Percentiles rank a stretch among this genome's conserved stretches.
These are phyloP conservation scores for Colletotrichum spaethianum DNA, from an alignment of 2,329 filamentous ascomycete species.

Conservation along the genomic window DNA sequence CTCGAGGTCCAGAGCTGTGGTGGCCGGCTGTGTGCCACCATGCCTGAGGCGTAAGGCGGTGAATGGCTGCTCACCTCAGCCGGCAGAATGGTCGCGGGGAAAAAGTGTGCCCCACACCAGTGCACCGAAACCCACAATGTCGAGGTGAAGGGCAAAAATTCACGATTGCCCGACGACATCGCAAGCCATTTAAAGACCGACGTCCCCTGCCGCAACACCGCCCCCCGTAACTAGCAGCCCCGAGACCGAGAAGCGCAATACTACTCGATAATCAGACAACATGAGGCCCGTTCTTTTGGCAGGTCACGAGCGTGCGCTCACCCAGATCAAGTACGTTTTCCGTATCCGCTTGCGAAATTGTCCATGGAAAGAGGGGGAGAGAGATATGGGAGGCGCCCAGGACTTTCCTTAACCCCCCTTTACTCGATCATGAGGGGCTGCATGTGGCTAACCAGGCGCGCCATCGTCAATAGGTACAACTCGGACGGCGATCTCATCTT, in stretches of 20 bases:
- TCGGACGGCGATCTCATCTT: slow-evolving; percentile 97
- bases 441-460: slow-evolving; percentile 27
- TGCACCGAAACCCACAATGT: slow-evolving; percentile 42
- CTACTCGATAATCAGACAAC: slow-evolving; percentile 56
- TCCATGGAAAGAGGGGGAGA: slow-evolving; percentile 31
- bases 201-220: slow-evolving; percentile 41
- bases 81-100: slow-evolving; percentile 42
- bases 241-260: slow-evolving; percentile 41
- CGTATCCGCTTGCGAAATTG: slow-evolving; percentile 4
- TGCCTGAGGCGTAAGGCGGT: slow-evolving; percentile 39
- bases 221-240: slow-evolving; percentile 34
- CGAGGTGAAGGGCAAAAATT: slow-evolving; percentile 43
- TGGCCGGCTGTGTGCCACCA: not conserved
- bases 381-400: not conserved
- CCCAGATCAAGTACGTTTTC: slow-evolving; percentile 84
- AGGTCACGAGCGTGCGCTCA: slow-evolving; percentile 97
- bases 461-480: slow-evolving; percentile 75
- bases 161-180: slow-evolving; percentile 39
- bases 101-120: slow-evolving; percentile 39
- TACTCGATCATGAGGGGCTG: slow-evolving; percentile 13
- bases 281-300: slow-evolving; percentile 98
- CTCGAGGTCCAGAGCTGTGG: not conserved
- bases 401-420: slow-evolving; percentile 12
- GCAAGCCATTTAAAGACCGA: slow-evolving; percentile 42
- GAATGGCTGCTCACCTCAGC: slow-evolving; percentile 19